Conservation (phyloP, 257 asterid genomes). For the Nicotiana tomentosiformis region DNA sequence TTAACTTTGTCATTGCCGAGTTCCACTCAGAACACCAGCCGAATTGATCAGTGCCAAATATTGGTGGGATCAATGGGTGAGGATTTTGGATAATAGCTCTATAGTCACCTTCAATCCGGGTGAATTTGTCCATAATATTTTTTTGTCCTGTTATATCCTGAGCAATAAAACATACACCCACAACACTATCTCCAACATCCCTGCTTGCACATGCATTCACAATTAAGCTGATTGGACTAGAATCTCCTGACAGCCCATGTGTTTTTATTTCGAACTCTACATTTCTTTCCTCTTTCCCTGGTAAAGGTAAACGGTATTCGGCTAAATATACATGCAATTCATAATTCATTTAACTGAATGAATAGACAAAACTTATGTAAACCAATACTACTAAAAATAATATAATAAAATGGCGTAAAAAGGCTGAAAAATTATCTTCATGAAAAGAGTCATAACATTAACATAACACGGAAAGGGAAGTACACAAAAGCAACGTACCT, state of each 20-base stretch:
- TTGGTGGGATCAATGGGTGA: slow-evolving; percentile 86
- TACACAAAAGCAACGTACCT: slow-evolving; percentile 35
- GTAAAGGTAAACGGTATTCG: background rate
- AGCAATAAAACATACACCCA: slow-evolving; percentile 92
- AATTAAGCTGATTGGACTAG: slow-evolving; percentile 67
- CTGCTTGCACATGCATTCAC: slow-evolving; percentile 94
- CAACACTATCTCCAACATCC: slow-evolving; percentile 71
- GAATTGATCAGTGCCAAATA: slow-evolving; percentile 83
- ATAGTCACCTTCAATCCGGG: slow-evolving; percentile 90
- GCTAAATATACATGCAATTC: background rate
- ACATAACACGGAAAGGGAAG: background rate
- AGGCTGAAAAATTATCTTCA: background rate
- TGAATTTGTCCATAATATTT: slow-evolving; percentile 88
- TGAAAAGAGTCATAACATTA: background rate
- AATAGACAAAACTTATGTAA: background rate
- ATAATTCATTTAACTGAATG: slow-evolving; percentile 3
- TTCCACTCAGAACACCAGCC: slow-evolving; percentile 99
- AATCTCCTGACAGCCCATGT: slow-evolving; percentile 46
- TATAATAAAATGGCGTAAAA: background rate
- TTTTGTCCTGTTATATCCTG: slow-evolving; percentile 89
- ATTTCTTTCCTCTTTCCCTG: slow-evolving; percentile 82
- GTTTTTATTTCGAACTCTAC: slow-evolving; percentile 84
- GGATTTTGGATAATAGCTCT: slow-evolving; percentile 83
- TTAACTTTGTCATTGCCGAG: slow-evolving; percentile 73
- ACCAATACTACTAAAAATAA: background rate